Conservation (phyloP, 2,329 filamentous ascomycete species). For the Tolypocladium inflatum region DNA sequence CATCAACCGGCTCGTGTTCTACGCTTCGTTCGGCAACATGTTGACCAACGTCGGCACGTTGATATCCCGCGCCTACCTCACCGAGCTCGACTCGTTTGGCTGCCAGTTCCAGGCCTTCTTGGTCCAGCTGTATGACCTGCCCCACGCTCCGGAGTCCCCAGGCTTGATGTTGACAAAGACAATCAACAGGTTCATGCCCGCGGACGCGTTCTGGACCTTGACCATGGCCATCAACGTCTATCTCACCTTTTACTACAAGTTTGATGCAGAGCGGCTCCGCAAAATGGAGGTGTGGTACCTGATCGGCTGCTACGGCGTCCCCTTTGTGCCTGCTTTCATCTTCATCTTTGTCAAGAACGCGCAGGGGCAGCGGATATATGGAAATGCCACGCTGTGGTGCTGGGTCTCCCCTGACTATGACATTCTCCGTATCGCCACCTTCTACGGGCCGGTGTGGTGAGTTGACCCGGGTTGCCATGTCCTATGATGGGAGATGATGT, state of each 20-base stretch:
- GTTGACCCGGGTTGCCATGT: slow-evolving; percentile 7
- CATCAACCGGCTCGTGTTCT: slow-evolving; percentile 81
- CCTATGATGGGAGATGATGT: slow-evolving; percentile 6
- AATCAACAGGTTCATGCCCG: slow-evolving; percentile 63
- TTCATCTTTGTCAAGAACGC: slow-evolving; percentile 55
- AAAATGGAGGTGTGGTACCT: slow-evolving; percentile 64
- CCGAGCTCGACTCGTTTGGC: slow-evolving; percentile 34
- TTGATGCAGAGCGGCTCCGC: slow-evolving; percentile 53
- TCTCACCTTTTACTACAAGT: slow-evolving; percentile 69
- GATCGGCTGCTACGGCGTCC: slow-evolving; percentile 60
- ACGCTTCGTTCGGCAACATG: slow-evolving; percentile 73
- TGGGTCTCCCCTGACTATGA: slow-evolving; percentile 64
- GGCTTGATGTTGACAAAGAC: neutral
- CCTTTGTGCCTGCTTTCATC: slow-evolving; percentile 56
- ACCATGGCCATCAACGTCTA: slow-evolving; percentile 81
- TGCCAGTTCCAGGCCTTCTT: slow-evolving; percentile 70
- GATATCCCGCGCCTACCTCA: slow-evolving; percentile 55
- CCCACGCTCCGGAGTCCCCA: neutral
- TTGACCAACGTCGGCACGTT: slow-evolving; percentile 68
- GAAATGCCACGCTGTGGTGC: slow-evolving; percentile 71
- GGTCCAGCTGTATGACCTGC: slow-evolving; percentile 62
- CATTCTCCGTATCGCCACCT: slow-evolving; percentile 61
- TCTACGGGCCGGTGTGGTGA: slow-evolving; percentile 66
- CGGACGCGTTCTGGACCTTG: slow-evolving; percentile 67
- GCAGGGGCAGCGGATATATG: slow-evolving; percentile 53